Percentiles rank a stretch among this genome's conserved stretches.
phyloP scores from a whole-genome alignment of 1,284 basidiomycete genomes.

The Irpex lacteus region DNA sequence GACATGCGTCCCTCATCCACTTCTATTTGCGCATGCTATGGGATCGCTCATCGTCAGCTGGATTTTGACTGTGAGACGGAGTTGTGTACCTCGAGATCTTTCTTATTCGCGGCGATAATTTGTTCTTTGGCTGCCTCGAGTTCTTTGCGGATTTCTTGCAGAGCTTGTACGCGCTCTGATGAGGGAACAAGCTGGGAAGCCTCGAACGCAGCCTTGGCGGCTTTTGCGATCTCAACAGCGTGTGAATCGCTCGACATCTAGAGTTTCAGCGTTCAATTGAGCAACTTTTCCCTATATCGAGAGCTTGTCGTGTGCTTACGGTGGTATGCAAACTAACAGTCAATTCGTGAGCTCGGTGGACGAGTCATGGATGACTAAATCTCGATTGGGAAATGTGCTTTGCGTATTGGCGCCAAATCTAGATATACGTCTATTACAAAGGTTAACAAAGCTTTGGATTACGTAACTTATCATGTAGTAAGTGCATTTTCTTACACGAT shows the following conservation, averaged over 20 bases:
- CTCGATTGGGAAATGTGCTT: neutral
- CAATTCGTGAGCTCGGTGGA: neutral
- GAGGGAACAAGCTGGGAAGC: constrained; percentile 77
- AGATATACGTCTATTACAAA: neutral
- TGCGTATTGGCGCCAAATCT: neutral
- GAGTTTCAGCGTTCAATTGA: neutral
- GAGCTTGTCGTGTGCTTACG: too few species aligned
- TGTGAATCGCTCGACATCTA: neutral
- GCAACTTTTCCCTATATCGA: neutral
- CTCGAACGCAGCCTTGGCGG: constrained; percentile 82
- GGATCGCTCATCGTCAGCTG: neutral
- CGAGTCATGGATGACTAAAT: neutral
- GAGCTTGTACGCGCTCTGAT: constrained; percentile 66
- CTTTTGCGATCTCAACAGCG: constrained; percentile 58
- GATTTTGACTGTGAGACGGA: neutral
- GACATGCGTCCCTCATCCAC: constrained; percentile 86
- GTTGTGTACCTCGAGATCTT: constrained; percentile 69
- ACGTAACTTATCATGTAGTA: too few species aligned
- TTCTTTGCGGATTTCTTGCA: constrained; percentile 67
- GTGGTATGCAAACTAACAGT: too few species aligned
- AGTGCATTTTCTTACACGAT: too few species aligned
- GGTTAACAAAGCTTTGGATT: neutral
- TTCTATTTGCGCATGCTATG: constrained; percentile 72
- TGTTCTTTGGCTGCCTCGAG: constrained; percentile 62
- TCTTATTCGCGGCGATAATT: constrained; percentile 77